Base-by-base conservation (phyloP, 345 rosid species). In the Heritiera littoralis region DNA sequence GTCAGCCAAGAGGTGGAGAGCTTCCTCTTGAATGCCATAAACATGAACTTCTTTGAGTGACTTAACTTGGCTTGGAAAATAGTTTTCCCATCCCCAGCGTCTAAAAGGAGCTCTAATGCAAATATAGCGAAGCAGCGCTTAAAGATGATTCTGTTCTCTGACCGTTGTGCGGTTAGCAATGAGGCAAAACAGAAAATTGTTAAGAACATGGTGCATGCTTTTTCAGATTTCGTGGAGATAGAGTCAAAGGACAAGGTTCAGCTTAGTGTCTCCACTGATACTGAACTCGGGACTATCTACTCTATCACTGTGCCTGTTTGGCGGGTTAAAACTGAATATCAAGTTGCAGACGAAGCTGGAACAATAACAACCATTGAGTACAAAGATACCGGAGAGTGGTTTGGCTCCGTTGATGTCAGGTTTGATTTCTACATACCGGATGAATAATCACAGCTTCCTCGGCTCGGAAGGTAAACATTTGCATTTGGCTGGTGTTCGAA, bases 131-230 rank as follows among this genome's bases (percentile, higher is more conserved):
- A 95, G 89, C 98, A 95, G 83, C 89, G 94, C 4, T 86, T 95
- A 80, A 91, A 91, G 92, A 95, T 95, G 99, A 95, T 95, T 78
- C 93, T 93, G 51, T 93, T 95, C 92, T 93, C 99, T 5, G 98
- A 95, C 84, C 84, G 99, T 69, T 95, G 97, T 52, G 99, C 93
- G 0, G 98, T 95, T 2, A 92, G 97, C 54, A 94, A 95, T 1
- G 98, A 91, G 78, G 99, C 99, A 14, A 93, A 92, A 76, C 85
- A 85, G 84, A 93, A 91, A 82, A 95, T 95, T 28, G 98, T 95
- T 61, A 82, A 85, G 81, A 93, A 93, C 85, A 83, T 95, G 11
- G 86, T 95, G 46, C 92, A 80, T 72, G 87, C 94, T 15, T 68
- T 95, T 10, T 93, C 99, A 9, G 97, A 95, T 84, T 90, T 95